Conservation (phyloP, 371 early-diverging fungal genomes). For the Mortierella sp. region DNA sequence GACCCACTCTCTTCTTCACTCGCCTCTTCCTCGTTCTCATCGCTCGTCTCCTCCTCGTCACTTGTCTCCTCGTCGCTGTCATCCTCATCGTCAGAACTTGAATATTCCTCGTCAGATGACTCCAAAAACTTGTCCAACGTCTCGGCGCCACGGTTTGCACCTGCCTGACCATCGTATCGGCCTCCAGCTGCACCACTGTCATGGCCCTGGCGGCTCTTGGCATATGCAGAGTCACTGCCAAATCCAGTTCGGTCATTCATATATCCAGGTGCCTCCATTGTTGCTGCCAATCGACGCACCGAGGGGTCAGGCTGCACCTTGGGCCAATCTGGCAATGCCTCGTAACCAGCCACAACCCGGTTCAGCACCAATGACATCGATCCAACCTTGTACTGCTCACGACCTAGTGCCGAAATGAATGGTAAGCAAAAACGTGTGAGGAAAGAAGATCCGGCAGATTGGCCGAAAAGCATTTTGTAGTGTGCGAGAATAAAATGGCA, state of each 20-base stretch:
- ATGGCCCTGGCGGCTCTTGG: conserved; percentile 56
- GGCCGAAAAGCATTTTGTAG: too few relatives aligned
- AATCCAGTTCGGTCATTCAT: conserved; percentile 67
- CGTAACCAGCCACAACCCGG: conserved; percentile 81
- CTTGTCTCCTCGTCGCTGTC: conserved; percentile 36
- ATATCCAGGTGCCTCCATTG: conserved; percentile 64
- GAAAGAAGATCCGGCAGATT: neutral
- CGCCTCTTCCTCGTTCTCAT: conserved; percentile 29
- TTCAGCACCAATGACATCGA: conserved; percentile 86
- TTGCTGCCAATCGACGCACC: conserved; percentile 69
- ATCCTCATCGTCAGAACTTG: conserved; percentile 48
- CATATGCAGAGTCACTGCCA: conserved; percentile 62
- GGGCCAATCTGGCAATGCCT: conserved; percentile 89
- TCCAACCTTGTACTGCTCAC: conserved; percentile 78
- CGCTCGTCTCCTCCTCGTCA: conserved; percentile 27
- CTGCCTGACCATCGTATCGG: conserved; percentile 43
- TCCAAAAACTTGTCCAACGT: conserved; percentile 53
- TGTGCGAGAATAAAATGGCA: neutral
- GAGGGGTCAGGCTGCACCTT: conserved; percentile 75
- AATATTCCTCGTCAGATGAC: conserved; percentile 50
- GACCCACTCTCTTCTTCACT: conserved; percentile 35
- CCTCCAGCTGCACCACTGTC: conserved; percentile 28
- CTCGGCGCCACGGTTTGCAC: conserved; percentile 36
- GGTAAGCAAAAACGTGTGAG: neutral
- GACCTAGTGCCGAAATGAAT: conserved; percentile 51